Evolutionary conservation across 2,329 filamentous ascomycete genomes (phyloP), one percentile per base, ranked within the genome.

Genomic region (Ceratocystis eucalypticola): DNA sequence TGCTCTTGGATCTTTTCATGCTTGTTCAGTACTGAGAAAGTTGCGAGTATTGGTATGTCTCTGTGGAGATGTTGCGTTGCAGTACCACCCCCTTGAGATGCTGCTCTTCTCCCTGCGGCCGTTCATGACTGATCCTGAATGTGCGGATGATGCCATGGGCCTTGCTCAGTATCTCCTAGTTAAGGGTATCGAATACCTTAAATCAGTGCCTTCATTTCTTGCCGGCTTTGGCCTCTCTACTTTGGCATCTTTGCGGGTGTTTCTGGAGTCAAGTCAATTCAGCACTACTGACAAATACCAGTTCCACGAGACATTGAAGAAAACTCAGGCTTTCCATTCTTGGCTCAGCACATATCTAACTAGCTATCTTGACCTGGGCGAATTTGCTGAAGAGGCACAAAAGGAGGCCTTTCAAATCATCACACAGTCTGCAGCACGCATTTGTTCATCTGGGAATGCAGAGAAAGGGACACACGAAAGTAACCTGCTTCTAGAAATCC

Each of bases 71-170:
- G 80, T 86, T 63, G 89, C 88, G n/a, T 79, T 88, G 28, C 78
- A 84, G 50, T 88, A 88, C 0, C 97, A 97, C 72, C 89, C 91
- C 10, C 75, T 96, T 15, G 90, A 99, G 74, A 94, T 96, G 89
- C 80, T 96, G 0, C 80, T 99, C 1, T 89, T 91, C 71, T 87
- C 88, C 1, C 79, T 96, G 22, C 82, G 88, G 8, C 85, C 86
- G 0, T 95, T 91, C 70, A 78, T 97, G 5, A 87, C 87, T 1
- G 88, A 97, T 70, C 82, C 87, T 0, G 88, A 95, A 72, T 97
- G 93, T 74, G 89, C 92, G 8, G 90, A 96, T 72, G 94, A 99
- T 76, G 87, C 89, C 1, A 80, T 97, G 57, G 93, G 92, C 0
- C 83, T 99, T 44, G 85, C 89, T 68, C 88, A 91, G 74, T 96